Percentiles rank a stretch among this genome's conserved stretches.
These are phyloP conservation scores for Angomonas ambiguus DNA, from an alignment of 208 protist genomes.

Conservation along the genomic window DNA sequence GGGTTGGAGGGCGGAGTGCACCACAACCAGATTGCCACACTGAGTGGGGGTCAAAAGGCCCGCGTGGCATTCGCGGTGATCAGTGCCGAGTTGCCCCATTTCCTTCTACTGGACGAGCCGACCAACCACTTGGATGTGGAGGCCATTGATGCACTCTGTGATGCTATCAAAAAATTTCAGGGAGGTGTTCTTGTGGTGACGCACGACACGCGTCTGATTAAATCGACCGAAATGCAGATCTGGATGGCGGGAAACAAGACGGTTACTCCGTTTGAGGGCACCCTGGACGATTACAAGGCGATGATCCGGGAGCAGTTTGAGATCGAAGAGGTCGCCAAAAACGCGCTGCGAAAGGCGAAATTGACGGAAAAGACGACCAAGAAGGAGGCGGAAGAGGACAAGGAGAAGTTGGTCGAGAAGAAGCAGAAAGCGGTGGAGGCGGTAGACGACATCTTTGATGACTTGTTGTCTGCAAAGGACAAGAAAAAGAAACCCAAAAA, in stretches of 20 bases:
- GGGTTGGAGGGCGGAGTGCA: conserved; percentile 85
- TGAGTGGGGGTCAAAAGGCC: conserved; percentile 93
- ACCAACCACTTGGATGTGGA: conserved; percentile 94
- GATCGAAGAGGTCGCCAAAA: conserved; percentile 48
- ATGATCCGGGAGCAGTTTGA: conserved; percentile 67
- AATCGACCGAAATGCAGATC: conserved; percentile 85
- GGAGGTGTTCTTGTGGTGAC: conserved; percentile 90
- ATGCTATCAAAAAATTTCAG: conserved; percentile 78
- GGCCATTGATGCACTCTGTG: conserved; percentile 84
- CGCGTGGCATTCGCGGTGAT: conserved; percentile 92
- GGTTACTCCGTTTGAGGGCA: conserved; percentile 70
- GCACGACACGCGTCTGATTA: conserved; percentile 87
- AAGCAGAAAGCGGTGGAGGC: conserved; percentile 27
- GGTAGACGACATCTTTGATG: conserved; percentile 31
- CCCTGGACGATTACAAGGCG: conserved; percentile 84
- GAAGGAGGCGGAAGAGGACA: conserved; percentile 23
- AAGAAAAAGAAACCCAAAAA: conserved; percentile 60
- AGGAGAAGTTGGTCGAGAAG: conserved; percentile 35
- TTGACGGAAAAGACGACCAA: conserved; percentile 49
- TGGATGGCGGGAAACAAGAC: conserved; percentile 85
- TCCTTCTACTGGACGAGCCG: conserved; percentile 95
- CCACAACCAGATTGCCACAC: conserved; percentile 86
- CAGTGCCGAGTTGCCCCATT: conserved; percentile 85
- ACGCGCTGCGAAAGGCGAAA: conserved; percentile 36
- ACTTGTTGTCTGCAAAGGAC: conserved; percentile 28